A percentile compares a stretch with the other conserved stretches of the same genome.
Conservation (phyloP, 176 grass and related monocot species). For the Aegilops longissima region DNA sequence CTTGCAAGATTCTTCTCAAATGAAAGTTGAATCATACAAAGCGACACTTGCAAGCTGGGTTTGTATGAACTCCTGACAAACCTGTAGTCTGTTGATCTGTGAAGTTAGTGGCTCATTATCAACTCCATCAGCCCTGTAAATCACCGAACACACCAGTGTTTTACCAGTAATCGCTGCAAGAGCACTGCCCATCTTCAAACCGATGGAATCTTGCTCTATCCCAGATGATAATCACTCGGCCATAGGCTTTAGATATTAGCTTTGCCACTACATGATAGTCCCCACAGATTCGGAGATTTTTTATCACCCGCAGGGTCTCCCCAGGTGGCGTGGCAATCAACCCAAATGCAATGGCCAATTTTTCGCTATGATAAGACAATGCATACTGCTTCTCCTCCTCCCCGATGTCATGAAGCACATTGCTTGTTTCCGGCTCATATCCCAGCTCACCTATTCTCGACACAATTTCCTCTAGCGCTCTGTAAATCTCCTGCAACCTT, state of each 20-base stretch:
- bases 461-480: slow-evolving; percentile 52
- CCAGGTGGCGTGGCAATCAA: slow-evolving; percentile 59
- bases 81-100: background rate
- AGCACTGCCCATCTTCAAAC: slow-evolving; percentile 73
- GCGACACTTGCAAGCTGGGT: background rate
- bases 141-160: background rate
- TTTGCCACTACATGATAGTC: slow-evolving; percentile 82
- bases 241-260: slow-evolving; percentile 78
- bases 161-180: slow-evolving; percentile 89
- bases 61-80: background rate
- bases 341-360: slow-evolving; percentile 80
- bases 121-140: background rate
- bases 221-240: slow-evolving; percentile 63
- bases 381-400: slow-evolving; percentile 88
- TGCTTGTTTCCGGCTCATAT: slow-evolving; percentile 71
- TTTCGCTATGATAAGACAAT: slow-evolving; percentile 76
- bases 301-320: slow-evolving; percentile 68
- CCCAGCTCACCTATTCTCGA: slow-evolving; percentile 65
- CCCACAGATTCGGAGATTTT: slow-evolving; percentile 84
- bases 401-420: slow-evolving; percentile 80
- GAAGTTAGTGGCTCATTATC: background rate
- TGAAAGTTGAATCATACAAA: background rate
- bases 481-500: slow-evolving; percentile 65
- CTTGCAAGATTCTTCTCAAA: slow-evolving; percentile 5
- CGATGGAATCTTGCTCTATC: slow-evolving; percentile 80